Conservation (phyloP, 2,329 filamentous ascomycete species). For the Botrytis medusae region DNA sequence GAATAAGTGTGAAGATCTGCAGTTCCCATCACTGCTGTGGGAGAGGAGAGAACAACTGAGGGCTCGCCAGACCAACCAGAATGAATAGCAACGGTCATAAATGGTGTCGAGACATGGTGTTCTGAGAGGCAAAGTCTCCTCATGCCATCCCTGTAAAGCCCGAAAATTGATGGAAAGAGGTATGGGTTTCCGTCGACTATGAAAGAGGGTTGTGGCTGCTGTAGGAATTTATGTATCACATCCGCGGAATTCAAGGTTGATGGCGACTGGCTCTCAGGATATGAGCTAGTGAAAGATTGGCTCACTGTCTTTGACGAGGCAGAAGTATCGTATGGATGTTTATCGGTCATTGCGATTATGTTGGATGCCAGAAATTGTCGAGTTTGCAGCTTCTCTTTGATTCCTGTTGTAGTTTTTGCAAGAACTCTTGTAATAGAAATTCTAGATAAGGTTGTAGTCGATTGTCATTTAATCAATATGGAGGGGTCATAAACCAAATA, state of each 20-base stretch:
- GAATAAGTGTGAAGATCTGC: not conserved
- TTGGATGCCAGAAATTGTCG: not conserved
- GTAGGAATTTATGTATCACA: not conserved
- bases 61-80: not conserved
- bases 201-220: not conserved
- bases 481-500: not conserved
- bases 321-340: not conserved
- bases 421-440: not conserved
- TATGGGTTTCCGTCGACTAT: not conserved
- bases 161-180: conserved; percentile 14
- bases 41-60: not conserved
- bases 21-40: not conserved
- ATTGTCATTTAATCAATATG: not conserved
- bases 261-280: conserved; percentile 2
- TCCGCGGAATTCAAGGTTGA: not conserved
- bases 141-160: conserved; percentile 3
- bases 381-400: not conserved
- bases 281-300: not conserved
- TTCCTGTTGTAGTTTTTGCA: not conserved
- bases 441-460: not conserved
- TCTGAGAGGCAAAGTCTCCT: not conserved
- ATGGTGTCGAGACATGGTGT: not conserved
- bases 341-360: not conserved
- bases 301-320: not conserved
- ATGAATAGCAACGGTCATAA: not conserved